These are phyloP conservation scores for Colletotrichum trifolii DNA, from an alignment of 2,329 filamentous ascomycete genomes.

Conservation along the genomic window DNA sequence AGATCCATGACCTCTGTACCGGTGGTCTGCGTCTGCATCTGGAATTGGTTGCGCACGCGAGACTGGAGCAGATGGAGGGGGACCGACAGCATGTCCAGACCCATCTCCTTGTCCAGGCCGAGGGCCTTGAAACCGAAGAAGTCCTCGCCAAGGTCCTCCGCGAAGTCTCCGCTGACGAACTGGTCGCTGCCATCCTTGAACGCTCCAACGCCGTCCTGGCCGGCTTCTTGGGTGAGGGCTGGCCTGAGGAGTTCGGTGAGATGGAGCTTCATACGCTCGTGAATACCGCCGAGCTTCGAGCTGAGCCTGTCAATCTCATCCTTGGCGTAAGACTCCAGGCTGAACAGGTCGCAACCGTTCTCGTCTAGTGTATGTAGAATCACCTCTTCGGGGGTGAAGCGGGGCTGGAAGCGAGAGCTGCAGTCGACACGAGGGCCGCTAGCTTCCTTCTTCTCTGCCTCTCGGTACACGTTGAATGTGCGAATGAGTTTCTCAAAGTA, in stretches of 20 bases:
- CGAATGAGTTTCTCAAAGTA: slow-evolving; percentile 88
- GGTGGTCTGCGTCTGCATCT: slow-evolving; percentile 76
- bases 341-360: slow-evolving; percentile 84
- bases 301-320: slow-evolving; percentile 92
- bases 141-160: slow-evolving; percentile 96
- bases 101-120: slow-evolving; percentile 91
- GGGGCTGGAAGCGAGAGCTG: slow-evolving; percentile 63
- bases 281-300: slow-evolving; percentile 82
- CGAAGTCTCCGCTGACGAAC: slow-evolving; percentile 96
- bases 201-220: slow-evolving; percentile 85
- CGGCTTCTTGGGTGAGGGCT: slow-evolving; percentile 79
- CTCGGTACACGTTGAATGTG: slow-evolving; percentile 84
- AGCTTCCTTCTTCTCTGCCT: slow-evolving; percentile 80
- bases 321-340: slow-evolving; percentile 86
- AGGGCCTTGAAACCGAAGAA: slow-evolving; percentile 99
- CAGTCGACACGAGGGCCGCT: slow-evolving; percentile 52
- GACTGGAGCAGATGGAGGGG: slow-evolving; percentile 94
- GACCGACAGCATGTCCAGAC: slow-evolving; percentile 86
- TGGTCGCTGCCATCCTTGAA: slow-evolving; percentile 98
- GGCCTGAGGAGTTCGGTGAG: slow-evolving; percentile 93
- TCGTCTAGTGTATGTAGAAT: slow-evolving; percentile 87
- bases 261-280: slow-evolving; percentile 94
- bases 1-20: slow-evolving; percentile 66
- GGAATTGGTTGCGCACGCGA: slow-evolving; percentile 85
- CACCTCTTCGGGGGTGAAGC: slow-evolving; percentile 86